phyloP scores from a whole-genome alignment of 306 rosid genomes.

The Trifolium pratense region DNA sequence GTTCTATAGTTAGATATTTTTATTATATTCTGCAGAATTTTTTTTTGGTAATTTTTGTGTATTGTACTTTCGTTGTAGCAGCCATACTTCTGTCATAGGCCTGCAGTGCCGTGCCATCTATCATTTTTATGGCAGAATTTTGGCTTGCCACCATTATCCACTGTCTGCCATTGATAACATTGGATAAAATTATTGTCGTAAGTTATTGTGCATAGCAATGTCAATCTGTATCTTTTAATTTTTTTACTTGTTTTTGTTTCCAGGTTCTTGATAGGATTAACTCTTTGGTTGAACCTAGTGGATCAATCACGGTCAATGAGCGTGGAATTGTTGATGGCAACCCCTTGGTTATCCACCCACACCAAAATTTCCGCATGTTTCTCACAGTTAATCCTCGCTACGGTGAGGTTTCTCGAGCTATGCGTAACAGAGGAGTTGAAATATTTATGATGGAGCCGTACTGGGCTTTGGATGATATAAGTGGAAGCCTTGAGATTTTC shows the following conservation, averaged over 20 bases:
- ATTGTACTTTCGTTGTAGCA: background rate
- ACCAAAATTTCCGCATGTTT: conserved; percentile 86
- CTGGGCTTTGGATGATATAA: conserved; percentile 63
- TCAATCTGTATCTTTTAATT: background rate
- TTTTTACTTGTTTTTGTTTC: conserved; percentile 28
- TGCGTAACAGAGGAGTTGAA: conserved; percentile 98
- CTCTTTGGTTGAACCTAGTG: conserved; percentile 85
- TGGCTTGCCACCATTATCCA: background rate
- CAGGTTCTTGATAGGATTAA: conserved; percentile 97
- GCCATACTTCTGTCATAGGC: conserved; percentile 4
- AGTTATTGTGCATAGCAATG: background rate
- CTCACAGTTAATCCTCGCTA: conserved; percentile 84
- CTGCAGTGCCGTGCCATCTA: background rate
- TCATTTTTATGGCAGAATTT: background rate
- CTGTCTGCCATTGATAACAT: background rate
- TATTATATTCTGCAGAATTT: background rate
- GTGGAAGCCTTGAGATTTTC: conserved; percentile 43
- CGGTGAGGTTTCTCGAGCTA: conserved; percentile 96
- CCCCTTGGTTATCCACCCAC: conserved; percentile 76
- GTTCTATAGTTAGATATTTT: background rate
- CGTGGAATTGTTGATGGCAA: conserved; percentile 87
- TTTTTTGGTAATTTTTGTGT: background rate
- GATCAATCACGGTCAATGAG: conserved; percentile 87
- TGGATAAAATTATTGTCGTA: background rate
- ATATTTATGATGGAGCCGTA: conserved; percentile 79